Base-by-base conservation (phyloP, 1,284 basidiomycete species). In the Pseudozyma hubeiensis region DNA sequence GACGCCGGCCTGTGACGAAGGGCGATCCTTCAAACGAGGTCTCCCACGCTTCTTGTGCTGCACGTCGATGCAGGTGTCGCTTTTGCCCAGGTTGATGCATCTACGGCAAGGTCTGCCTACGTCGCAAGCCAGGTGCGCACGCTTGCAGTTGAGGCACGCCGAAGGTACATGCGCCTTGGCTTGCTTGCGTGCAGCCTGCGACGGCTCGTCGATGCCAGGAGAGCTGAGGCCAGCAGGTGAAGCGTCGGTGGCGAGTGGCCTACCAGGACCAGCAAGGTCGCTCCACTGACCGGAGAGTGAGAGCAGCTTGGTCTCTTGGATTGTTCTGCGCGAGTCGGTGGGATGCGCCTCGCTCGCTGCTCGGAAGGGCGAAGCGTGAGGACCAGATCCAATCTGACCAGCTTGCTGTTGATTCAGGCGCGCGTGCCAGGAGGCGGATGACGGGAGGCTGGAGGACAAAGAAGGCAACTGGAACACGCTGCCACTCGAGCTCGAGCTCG, bases 11-110 rank as follows among this genome's bases (percentile, higher is more conserved):
- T 74, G 71, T 7, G 71, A 74, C 1, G 61, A 55, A 17, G 68
- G 54, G 7, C 78, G 71, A 40, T 77, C 72, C 67, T 75, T 77
- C 35, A 79, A 52, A 33, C 78, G 63, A 29, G 78, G 78, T 30
- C 78, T 46, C 3, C 78, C 78, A 6, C 78, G 64, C 53, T 80
- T 80, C 56, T 80, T 80, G 67, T 80, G 78, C 50, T 78, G 76
- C 3, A 80, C 78, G 45, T 80, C 78, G 53, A 80, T 68, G 55
- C 78, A 80, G 13, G 74, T 79, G 39, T 77, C 77, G 49, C 74
- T 75, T 51, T 80, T 80, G 56, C 74, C 70, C 7, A 80, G 59
- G 50, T 78, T 78, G 49, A 78, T 50, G 53, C 78, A 80, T 24
- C 78, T 65, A 33, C 77, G 65, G 45, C 78, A 80, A 1, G 78